Evolutionary conservation across 441 rosid species (phyloP), one percentile per base, ranked within the genome.

Genomic region (Adansonia rubrostipa): DNA sequence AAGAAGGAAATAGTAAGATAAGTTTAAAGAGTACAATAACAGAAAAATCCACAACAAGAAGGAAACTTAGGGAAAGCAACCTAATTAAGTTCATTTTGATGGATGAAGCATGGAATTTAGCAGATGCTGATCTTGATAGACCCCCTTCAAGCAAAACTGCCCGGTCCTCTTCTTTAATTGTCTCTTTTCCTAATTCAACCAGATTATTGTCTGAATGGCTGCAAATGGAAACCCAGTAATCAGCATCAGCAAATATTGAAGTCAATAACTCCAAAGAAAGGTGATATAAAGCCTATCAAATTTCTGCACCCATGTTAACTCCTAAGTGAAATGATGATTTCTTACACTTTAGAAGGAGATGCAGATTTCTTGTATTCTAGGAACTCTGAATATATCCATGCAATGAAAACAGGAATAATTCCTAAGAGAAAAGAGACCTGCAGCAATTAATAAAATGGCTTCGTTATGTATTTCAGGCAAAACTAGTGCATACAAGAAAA

Each of bases 341-440:
- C 98, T 86, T 90, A 94, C 98, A 88, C 94, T 93, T 97, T 97
- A 19, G 88, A 75, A 71, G 80, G 85, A 78, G 91, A 74, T 15
- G 92, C 82, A 5, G 89, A 74, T 82, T 87, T 97, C 89, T 83
- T 95, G 75, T 81, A 86, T 71, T 94, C 96, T 72, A 97, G 80
- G 51, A 88, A 83, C 87, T 97, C 98, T 2, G 99, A 91, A 84
- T 93, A 97, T 53, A 89, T 73, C 99, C 99, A 95, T 69, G 98
- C 91, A 45, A 95, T 83, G 83, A 92, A 86, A 60, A 90, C 87
- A 45, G 97, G 98, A 53, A 92, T 87, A 74, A 97, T 83, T 70
- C 98, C 98, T 0, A 97, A 91, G 82, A 97, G 80, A 87, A 97
- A 97, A 76, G 99, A 94, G 76, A 95, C 93, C 99, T 94, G 92